Conservation (phyloP, 805 yeast species). For the Yarrowia sp. region DNA sequence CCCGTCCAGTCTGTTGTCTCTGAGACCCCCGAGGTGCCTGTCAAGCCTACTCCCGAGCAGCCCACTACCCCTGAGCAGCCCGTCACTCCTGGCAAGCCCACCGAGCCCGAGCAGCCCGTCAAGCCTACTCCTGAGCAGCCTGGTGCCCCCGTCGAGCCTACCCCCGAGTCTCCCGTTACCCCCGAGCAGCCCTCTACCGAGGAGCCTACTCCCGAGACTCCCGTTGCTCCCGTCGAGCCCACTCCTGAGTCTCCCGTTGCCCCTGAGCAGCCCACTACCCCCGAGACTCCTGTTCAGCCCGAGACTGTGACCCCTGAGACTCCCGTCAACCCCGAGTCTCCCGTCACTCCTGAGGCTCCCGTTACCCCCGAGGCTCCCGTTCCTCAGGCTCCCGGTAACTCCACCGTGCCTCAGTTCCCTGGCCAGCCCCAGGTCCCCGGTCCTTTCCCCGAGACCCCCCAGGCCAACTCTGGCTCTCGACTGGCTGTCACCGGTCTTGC, state of each 20-base stretch:
- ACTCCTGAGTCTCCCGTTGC: background rate
- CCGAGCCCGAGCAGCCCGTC: too few relatives aligned
- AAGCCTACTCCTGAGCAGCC: background rate
- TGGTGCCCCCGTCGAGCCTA: background rate
- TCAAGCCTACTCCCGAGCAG: too few relatives aligned
- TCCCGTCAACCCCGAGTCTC: background rate
- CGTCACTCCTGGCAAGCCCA: too few relatives aligned
- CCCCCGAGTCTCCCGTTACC: too few relatives aligned
- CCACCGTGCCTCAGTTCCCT: background rate
- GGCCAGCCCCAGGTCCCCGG: constrained; percentile 1
- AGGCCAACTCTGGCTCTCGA: constrained; percentile 19
- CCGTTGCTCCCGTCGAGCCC: background rate
- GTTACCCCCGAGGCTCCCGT: background rate
- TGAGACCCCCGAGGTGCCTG: background rate
- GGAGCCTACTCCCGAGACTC: background rate
- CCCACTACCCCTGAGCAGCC: too few relatives aligned
- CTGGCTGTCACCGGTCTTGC: constrained; percentile 22
- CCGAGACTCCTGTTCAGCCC: constrained; percentile 5
- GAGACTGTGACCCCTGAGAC: constrained; percentile 8
- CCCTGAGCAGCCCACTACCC: constrained; percentile 1
- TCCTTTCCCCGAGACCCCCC: constrained; percentile 7
- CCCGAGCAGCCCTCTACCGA: too few relatives aligned
- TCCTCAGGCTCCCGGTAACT: background rate
- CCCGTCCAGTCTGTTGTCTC: constrained; percentile 11
- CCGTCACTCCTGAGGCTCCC: background rate